These are phyloP conservation scores for Talaromyces sp. DNA, from an alignment of 2,329 filamentous ascomycete species.

Conservation along the genomic window DNA sequence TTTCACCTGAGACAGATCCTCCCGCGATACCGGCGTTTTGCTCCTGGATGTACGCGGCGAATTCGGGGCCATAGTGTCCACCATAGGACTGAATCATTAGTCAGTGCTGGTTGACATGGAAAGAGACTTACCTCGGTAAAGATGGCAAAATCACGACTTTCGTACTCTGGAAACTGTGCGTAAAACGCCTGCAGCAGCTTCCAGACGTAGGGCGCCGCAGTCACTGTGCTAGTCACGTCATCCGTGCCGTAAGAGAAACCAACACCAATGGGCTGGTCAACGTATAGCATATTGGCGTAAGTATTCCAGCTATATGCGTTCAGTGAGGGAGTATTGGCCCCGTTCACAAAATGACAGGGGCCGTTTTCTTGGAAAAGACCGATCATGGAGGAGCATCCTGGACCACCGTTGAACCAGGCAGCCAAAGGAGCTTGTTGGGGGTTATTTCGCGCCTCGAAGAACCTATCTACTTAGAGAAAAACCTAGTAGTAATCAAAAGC, in stretches of 20 bases:
- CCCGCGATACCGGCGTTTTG: conserved; percentile 42
- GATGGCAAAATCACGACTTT: conserved; percentile 51
- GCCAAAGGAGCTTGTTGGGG: conserved; percentile 29
- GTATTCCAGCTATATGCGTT: conserved; percentile 59
- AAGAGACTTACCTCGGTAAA: background rate
- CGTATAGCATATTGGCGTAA: conserved; percentile 62
- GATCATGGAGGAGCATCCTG: conserved; percentile 43
- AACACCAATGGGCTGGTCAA: conserved; percentile 62
- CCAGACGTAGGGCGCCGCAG: conserved; percentile 56
- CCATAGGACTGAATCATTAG: conserved; percentile 35
- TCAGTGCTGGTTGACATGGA: background rate
- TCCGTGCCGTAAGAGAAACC: conserved; percentile 55
- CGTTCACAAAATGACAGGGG: conserved; percentile 42
- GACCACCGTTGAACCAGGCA: conserved; percentile 47
- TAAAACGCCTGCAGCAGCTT: conserved; percentile 26
- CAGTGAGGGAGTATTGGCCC: conserved; percentile 42
- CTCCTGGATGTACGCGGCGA: conserved; percentile 39
- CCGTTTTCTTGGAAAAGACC: conserved; percentile 44
- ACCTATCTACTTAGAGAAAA: conserved; percentile 56
- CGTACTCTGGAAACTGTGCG: background rate
- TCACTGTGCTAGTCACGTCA: conserved; percentile 40
- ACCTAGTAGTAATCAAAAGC: conserved; percentile 48
- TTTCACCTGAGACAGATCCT: conserved; percentile 31
- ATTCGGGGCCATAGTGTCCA: conserved; percentile 43
- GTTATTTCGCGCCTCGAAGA: conserved; percentile 52